Evolutionary conservation across 2,329 filamentous ascomycete species (phyloP).

Genomic region (Venturiaceae sp.): DNA sequence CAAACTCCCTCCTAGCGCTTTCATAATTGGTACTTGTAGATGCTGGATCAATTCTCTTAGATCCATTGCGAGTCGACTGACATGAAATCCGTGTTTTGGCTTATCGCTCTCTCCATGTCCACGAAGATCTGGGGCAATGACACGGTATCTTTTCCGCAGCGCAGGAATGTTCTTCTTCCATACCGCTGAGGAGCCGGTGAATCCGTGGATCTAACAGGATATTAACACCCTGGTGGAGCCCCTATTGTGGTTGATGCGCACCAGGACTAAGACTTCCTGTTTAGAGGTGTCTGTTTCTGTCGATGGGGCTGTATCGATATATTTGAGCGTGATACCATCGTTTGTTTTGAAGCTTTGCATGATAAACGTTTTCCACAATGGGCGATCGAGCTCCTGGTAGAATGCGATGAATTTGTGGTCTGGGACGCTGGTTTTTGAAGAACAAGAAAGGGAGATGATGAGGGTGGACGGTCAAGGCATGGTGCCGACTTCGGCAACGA

Average conservation of each 20-base stretch:
- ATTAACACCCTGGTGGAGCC: not conserved
- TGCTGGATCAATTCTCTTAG: slow-evolving; percentile 16
- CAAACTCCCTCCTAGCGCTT: not conserved
- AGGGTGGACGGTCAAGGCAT: no score
- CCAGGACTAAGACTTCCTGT: not conserved
- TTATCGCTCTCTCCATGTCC: slow-evolving; percentile 19
- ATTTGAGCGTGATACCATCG: not conserved
- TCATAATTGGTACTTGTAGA: slow-evolving; percentile 2
- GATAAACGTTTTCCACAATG: not conserved
- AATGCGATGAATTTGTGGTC: no score
- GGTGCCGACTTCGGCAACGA: no score
- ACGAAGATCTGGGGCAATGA: slow-evolving; percentile 48
- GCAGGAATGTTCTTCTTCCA: slow-evolving; percentile 36
- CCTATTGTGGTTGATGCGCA: not conserved
- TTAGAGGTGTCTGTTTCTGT: not conserved
- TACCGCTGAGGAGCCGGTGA: slow-evolving; percentile 35
- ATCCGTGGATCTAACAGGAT: slow-evolving; percentile 28
- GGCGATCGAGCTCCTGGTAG: no score
- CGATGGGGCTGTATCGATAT: not conserved
- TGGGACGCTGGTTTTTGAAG: no score
- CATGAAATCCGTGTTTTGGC: slow-evolving; percentile 17
- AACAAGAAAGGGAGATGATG: no score
- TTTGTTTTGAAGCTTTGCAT: slow-evolving; percentile 1
- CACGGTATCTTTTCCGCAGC: slow-evolving; percentile 29
- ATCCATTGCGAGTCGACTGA: slow-evolving; percentile 18